phyloP scores from a whole-genome alignment of 2,329 filamentous ascomycete species.

The Colletotrichum siamense region DNA sequence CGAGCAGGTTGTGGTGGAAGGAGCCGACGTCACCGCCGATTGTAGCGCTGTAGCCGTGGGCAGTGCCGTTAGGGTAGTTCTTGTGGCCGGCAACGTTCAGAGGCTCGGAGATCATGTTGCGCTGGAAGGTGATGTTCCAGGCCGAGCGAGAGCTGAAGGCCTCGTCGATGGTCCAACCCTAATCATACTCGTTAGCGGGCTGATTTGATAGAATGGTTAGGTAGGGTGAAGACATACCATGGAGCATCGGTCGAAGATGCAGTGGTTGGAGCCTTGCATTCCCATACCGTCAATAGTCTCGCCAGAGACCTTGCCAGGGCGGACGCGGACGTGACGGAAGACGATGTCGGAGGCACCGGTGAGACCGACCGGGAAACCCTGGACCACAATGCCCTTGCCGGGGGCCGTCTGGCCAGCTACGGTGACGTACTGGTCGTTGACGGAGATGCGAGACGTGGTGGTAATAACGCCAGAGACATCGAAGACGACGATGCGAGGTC shows the following conservation, averaged over 20 bases:
- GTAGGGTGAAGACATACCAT: constrained; percentile 17
- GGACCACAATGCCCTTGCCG: constrained; percentile 41
- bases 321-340: constrained; percentile 30
- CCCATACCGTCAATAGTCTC: constrained; percentile 39
- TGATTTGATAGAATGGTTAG: not conserved
- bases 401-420: constrained; percentile 56
- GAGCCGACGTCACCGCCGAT: constrained; percentile 38
- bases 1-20: constrained; percentile 39
- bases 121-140: constrained; percentile 38
- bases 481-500: constrained; percentile 52
- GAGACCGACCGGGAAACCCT: constrained; percentile 34
- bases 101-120: constrained; percentile 39
- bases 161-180: constrained; percentile 39
- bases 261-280: constrained; percentile 37
- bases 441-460: constrained; percentile 47
- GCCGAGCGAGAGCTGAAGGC: constrained; percentile 36
- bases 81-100: constrained; percentile 40
- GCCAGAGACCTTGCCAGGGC: constrained; percentile 33
- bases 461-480: constrained; percentile 53
- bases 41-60: constrained; percentile 30
- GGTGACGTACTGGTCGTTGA: constrained; percentile 47
- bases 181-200: not conserved
- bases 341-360: constrained; percentile 34
- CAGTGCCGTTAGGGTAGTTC: constrained; percentile 37
- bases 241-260: constrained; percentile 38